Percentiles rank a stretch among this genome's conserved stretches.
Evolutionary conservation across 257 asterid species (phyloP).

Genomic region (Misopates orontium): DNA sequence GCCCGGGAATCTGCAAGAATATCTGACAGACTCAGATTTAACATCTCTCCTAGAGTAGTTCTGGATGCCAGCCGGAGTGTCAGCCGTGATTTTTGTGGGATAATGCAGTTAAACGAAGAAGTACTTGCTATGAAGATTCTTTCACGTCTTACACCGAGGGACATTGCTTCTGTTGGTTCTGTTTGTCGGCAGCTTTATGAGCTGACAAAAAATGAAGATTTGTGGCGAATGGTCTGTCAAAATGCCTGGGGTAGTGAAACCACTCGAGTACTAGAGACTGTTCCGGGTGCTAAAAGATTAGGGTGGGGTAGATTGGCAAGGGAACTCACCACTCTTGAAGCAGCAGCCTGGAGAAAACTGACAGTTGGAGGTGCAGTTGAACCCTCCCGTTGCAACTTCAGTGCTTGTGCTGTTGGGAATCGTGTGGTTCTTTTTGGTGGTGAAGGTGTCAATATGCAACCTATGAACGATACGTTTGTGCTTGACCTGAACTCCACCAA

Average conservation of each 20-base stretch:
- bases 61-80: constrained; percentile 49
- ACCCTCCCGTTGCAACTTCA: constrained; percentile 95
- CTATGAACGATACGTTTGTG: constrained; percentile 88
- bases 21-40: constrained; percentile 50
- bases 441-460: constrained; percentile 97
- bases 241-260: constrained; percentile 92
- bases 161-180: constrained; percentile 83
- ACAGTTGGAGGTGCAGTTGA: constrained; percentile 87
- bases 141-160: constrained; percentile 75
- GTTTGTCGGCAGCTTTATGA: constrained; percentile 72
- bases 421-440: constrained; percentile 94
- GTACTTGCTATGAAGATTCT: constrained; percentile 69
- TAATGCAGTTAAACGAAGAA: constrained; percentile 73
- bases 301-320: constrained; percentile 92
- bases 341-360: constrained; percentile 87
- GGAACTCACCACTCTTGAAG: constrained; percentile 90
- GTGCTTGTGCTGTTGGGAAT: constrained; percentile 95
- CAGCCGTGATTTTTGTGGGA: constrained; percentile 67
- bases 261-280: constrained; percentile 70
- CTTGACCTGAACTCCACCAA: constrained; percentile 73
- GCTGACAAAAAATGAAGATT: constrained; percentile 74
- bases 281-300: constrained; percentile 76
- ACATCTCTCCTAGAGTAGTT: constrained; percentile 40
- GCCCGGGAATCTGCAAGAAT: constrained; percentile 58
- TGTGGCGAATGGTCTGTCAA: constrained; percentile 90